Evolutionary conservation across 2,329 filamentous ascomycete genomes (phyloP).

Genomic region (Colletotrichum limetticola): DNA sequence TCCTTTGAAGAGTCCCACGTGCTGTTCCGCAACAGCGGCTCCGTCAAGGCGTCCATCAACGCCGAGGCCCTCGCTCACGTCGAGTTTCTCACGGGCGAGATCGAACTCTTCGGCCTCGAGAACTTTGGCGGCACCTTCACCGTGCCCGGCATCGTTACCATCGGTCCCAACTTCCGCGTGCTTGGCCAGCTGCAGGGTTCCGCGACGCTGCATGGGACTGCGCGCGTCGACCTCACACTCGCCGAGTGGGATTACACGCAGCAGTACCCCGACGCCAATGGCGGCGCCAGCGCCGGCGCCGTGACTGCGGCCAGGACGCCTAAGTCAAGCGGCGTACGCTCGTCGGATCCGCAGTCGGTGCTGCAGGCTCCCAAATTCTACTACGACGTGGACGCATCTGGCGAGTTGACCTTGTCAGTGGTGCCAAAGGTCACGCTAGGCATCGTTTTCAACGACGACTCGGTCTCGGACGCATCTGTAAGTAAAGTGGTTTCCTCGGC

Average conservation of each 20-base stretch:
- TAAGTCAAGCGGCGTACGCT: not conserved
- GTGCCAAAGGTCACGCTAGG: conserved; percentile 1
- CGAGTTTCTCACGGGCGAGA: conserved; percentile 29
- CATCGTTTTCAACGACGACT: conserved; percentile 9
- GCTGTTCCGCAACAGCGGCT: conserved; percentile 32
- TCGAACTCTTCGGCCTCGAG: conserved; percentile 36
- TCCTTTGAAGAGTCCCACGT: conserved; percentile 27
- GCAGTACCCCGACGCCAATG: not conserved
- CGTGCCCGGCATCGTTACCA: conserved; percentile 43
- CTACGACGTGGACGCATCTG: not conserved
- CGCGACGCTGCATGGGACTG: conserved; percentile 1
- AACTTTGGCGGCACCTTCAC: conserved; percentile 42
- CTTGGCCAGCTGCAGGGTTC: conserved; percentile 31
- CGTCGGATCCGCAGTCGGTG: not conserved
- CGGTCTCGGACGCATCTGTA: not conserved
- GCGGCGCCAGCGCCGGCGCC: not conserved
- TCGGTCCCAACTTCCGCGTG: conserved; percentile 44
- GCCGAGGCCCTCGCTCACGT: conserved; percentile 27
- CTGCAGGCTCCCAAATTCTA: not conserved
- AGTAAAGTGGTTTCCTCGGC: not conserved
- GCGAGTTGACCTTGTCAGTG: not conserved
- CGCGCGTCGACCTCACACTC: not conserved
- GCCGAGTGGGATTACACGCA: conserved; percentile 11
- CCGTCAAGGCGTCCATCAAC: conserved; percentile 20
- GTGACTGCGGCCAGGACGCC: not conserved